Base-by-base conservation (phyloP, 2,329 filamentous ascomycete species). In the Metarhizium rileyi region DNA sequence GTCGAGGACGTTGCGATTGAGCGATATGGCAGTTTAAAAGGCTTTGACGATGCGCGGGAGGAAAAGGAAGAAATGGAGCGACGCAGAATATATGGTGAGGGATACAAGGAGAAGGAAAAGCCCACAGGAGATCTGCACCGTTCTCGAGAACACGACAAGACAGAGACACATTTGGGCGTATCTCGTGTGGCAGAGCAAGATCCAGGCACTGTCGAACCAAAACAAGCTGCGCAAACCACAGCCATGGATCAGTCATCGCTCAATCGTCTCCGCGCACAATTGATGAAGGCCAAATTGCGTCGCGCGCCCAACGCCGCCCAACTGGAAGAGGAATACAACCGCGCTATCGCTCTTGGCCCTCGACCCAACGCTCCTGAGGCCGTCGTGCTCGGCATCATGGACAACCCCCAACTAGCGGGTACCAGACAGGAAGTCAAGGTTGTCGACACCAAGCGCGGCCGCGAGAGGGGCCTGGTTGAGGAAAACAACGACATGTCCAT, bases 401-500 rank as follows among this genome's bases (percentile, higher is more conserved):
- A 97, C 54, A 95, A 86, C 63, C 85, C 90, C 6, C 84, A 95
- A 76, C 75, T 98, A 3, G 88, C 90, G 18, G 89, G 87, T 7
- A 69, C 71, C 0, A 74, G 81, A 5, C 75, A 69, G 20, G 93
- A 97, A 67, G 86, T 91, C 50, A 90, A 84, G 57, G 71, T 80
- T 0, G 74, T 96, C 7, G 80, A 84, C 25, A 95, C 81, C 51
- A 93, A 86, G 61, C 81, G 90, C 44, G 91, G 90, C 3, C 78
- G 81, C 5, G 90, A 95, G 66, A 82, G 90, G 48, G 93, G 91
- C 1, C 76, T 83, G 7, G 86, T 98, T 5, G 81, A 87, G 57
- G 89, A 93, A 56, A 97, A 97, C 62, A 87, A 94, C 48, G 90
- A 97, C 59, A 97, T 98, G 90, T 84, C 75, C 27, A 86, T 98